These are phyloP conservation scores for Lophium mytilinum DNA, from an alignment of 495 filamentous ascomycete species.

Conservation along the genomic window DNA sequence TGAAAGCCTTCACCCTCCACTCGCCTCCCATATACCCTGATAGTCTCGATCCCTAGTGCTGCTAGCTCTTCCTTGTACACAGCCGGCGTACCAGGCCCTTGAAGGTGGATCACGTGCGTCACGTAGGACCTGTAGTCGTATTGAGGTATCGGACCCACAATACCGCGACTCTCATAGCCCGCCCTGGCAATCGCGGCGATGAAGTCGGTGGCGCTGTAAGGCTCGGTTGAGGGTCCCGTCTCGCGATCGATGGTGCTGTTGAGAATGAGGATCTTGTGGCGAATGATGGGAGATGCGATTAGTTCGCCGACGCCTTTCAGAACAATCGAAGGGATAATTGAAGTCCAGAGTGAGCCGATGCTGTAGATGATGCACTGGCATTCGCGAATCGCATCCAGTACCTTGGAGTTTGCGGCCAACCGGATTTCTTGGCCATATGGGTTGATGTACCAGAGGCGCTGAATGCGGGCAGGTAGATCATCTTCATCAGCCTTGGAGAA, in stretches of 20 bases:
- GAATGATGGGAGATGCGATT: constrained; percentile 35
- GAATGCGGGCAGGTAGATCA: constrained; percentile 67
- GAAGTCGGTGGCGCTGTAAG: constrained; percentile 70
- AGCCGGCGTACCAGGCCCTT: constrained; percentile 58
- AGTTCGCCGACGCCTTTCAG: constrained; percentile 55
- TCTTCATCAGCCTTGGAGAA: constrained; percentile 68
- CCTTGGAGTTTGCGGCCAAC: constrained; percentile 69
- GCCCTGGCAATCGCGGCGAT: constrained; percentile 68
- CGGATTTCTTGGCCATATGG: constrained; percentile 89
- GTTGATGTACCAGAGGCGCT: constrained; percentile 93
- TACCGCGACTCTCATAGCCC: constrained; percentile 41
- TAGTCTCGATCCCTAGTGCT: constrained; percentile 62
- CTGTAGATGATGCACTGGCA: constrained; percentile 73
- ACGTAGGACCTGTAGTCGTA: constrained; percentile 51
- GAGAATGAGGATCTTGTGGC: constrained; percentile 75
- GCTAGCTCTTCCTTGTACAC: constrained; percentile 60
- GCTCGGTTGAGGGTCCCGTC: constrained; percentile 54
- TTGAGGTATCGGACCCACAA: constrained; percentile 9
- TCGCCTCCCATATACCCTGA: constrained; percentile 67
- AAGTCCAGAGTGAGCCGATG: constrained; percentile 75
- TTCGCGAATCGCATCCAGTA: constrained; percentile 53
- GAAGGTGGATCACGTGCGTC: constrained; percentile 76
- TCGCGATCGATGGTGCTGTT: constrained; percentile 80
- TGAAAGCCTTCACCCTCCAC: constrained; percentile 45
- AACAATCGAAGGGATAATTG: constrained; percentile 67